Evolutionary conservation across 2,329 filamentous ascomycete genomes (phyloP), one percentile per base, ranked within the genome.

Genomic region (Colletotrichum incanum): DNA sequence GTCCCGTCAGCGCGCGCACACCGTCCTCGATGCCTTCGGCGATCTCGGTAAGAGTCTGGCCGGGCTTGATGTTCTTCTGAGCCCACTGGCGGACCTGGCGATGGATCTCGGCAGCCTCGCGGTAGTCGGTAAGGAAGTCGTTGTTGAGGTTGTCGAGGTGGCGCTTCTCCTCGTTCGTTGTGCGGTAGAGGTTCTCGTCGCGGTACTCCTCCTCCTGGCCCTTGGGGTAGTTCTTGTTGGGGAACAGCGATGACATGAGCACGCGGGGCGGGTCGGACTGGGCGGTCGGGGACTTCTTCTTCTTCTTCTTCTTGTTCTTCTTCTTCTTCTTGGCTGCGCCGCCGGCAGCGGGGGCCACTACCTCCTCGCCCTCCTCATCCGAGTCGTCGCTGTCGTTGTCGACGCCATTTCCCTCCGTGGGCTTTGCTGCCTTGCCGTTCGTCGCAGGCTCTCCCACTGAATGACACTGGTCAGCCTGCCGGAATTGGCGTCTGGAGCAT

Each of bases 11-110:
- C 39, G 92, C 90, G 75, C 94, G 90, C 50, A 96, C 93, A 61
- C 93, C 89, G 79, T 96, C 90, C 82, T 97, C 94, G 77, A 97
- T 97, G 28, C 92, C 92, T 80, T 96, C 92, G 18, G 94, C 93
- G 76, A 97, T 96, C 81, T 95, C 92, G 5, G 92, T 95, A 79
- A 97, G 84, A 9, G 89, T 90, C 87, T 94, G 92, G 64, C 94
- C 94, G 1, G 94, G 94, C 85, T 93, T 93, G 79, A 96, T 93
- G 78, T 88, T 92, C 80, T 92, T 92, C 82, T 94, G 92, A 8
- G 93, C 94, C 88, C 93, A 95, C 81, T 94, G 92, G 64, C 94
- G 92, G 73, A 96, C 94, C 81, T 97, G 93, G 71, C 94, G 91
- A 82, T 97, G 94, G 23, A 94, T 90, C 84, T 97, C 94, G 28